Base-by-base conservation (phyloP, 1,284 basidiomycete species). In the Ustilago crameri region DNA sequence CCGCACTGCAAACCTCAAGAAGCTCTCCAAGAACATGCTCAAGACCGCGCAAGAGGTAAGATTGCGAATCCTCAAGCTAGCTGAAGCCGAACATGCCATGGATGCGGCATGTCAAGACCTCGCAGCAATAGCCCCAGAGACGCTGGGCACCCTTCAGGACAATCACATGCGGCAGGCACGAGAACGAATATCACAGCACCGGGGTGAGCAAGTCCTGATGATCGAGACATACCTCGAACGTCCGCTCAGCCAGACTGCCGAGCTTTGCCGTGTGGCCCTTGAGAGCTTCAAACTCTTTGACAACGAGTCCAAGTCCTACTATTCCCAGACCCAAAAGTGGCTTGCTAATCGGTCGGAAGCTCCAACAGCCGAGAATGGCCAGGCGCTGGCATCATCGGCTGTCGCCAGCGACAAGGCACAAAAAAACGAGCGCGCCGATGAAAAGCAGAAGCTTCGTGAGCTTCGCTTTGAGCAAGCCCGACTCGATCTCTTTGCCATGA, bases 321-420 rank as follows among this genome's bases (percentile, higher is more conserved):
- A 81, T 43, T 64, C 70, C 10, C 56, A 60, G n/a, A 79, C 76
- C 9, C 78, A 79, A 30, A 79, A 76, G 41, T 79, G 78, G 78
- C 62, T 79, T 15, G 59, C 74, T 41, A 72, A 51, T 37, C 61
- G 62, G 27, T 43, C 54, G 8, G 45, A 30, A 20, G 34, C 35
- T 9, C 48, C 51, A n/a, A 34, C 42, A 4, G 47, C 47, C 40
- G 44, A 55, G 30, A 44, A 37, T 20, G 27, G 20, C 22, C 44
- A n/a, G n/a, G n/a, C n/a, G n/a, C n/a, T n/a, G n/a, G n/a, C n/a
- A n/a, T n/a, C n/a, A n/a, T n/a, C n/a, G n/a, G n/a, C 18, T 23
- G 20, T 20, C 10, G 41, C 18, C 18, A 18, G 20, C 26, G 54
- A 75, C 18, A 53, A 38, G 46, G 15, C 22, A 0, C 50, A 47